A percentile compares a stretch with the other conserved stretches of the same genome.
These are phyloP conservation scores for Blastobotrys apis DNA, from an alignment of 1,139 yeast genomes.

Conservation along the genomic window DNA sequence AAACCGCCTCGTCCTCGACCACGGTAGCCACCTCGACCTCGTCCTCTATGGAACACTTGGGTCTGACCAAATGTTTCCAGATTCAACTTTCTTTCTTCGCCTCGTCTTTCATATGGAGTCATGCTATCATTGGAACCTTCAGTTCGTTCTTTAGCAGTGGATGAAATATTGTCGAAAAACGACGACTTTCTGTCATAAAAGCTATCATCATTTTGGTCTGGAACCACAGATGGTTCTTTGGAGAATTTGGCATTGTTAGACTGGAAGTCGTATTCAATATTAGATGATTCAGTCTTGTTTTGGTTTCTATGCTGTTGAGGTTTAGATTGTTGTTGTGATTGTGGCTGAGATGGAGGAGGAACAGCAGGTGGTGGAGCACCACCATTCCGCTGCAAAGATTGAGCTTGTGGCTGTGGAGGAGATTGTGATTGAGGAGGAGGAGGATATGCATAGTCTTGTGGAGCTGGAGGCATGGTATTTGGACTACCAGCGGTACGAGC, in stretches of 20 bases:
- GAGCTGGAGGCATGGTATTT: constrained; percentile 33
- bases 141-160: constrained; percentile 40
- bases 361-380: constrained; percentile 19
- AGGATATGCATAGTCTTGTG: constrained; percentile 23
- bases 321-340: constrained; percentile 23
- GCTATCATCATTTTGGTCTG: constrained; percentile 24
- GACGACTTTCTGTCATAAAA: constrained; percentile 68
- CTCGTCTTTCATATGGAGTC: constrained; percentile 47
- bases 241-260: constrained; percentile 54
- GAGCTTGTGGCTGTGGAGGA: constrained; percentile 25
- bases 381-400: constrained; percentile 19
- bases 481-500: background rate
- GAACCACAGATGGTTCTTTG: constrained; percentile 23
- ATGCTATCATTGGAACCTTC: constrained; percentile 34
- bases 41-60: constrained; percentile 33
- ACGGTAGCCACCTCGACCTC: constrained; percentile 36
- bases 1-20: constrained; percentile 23
- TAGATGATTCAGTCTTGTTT: background rate
- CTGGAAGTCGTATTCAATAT: constrained; percentile 60
- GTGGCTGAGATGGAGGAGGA: constrained; percentile 35
- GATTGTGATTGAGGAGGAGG: constrained; percentile 11
- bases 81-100: constrained; percentile 58
- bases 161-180: constrained; percentile 75
- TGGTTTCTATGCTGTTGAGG: constrained; percentile 14
- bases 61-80: constrained; percentile 67